phyloP scores from a whole-genome alignment of 1,284 basidiomycete species.

The Cutaneotrichosporon spelunceum region DNA sequence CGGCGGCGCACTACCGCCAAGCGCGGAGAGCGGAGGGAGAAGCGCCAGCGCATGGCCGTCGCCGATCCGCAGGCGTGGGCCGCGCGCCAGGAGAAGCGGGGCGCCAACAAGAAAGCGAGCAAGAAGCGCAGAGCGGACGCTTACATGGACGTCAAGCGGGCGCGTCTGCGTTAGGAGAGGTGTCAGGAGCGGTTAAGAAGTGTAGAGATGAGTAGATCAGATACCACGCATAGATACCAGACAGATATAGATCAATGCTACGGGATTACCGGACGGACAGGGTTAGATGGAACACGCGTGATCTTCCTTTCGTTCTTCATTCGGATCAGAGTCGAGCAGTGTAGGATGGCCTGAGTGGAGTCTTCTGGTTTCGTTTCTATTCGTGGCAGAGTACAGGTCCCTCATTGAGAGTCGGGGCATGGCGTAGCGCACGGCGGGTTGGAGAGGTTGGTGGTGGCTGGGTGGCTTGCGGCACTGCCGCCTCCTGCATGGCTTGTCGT shows the following conservation, averaged over 20 bases:
- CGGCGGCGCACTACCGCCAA: slow-evolving; percentile 67
- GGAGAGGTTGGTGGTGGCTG: not conserved
- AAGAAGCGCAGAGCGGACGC: slow-evolving; percentile 66
- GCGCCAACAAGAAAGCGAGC: slow-evolving; percentile 77
- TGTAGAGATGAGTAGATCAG: not conserved
- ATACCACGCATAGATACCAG: slow-evolving; percentile 13
- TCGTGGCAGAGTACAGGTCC: not conserved
- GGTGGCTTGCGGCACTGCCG: not conserved
- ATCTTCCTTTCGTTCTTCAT: not conserved
- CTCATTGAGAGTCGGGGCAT: not conserved
- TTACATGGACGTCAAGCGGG: slow-evolving; percentile 28
- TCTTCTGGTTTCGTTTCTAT: not conserved
- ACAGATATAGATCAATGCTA: not conserved
- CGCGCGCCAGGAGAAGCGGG: slow-evolving; percentile 68
- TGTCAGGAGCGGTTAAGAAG: not conserved
- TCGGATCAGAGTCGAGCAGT: not conserved
- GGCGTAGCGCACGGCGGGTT: not conserved
- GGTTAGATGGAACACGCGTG: not conserved
- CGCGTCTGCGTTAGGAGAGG: not conserved
- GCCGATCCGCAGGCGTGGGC: slow-evolving; percentile 53
- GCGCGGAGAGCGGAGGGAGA: slow-evolving; percentile 67
- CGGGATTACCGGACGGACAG: not conserved
- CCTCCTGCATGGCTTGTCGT: not conserved
- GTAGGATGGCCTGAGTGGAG: not conserved
- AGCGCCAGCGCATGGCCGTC: slow-evolving; percentile 27